Base-by-base conservation (phyloP, 306 rosid genomes). In the Myrica gale region DNA sequence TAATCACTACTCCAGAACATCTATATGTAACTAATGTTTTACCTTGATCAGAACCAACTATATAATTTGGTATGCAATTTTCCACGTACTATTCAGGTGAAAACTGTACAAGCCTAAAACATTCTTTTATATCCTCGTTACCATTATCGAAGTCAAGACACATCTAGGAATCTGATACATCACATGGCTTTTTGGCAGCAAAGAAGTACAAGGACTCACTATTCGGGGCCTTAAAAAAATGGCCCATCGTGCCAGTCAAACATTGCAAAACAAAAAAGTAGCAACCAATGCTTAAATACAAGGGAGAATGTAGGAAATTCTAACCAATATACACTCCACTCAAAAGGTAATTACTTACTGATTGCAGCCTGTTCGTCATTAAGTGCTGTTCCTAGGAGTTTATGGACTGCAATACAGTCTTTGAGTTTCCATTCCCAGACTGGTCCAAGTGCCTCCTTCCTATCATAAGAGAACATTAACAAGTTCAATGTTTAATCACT, bases 381-480 rank as follows among this genome's bases (percentile, higher is more conserved):
- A 74, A 90, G 84, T 58, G 82, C 84, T 0, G 88, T 87, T 81
- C 80, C 91, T 48, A 95, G 92, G 77, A 95, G 93, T 76, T 82
- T 89, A 87, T 89, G 92, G 73, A 95, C 90, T 32, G 90, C 84
- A 72, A 92, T 82, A 78, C 87, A 90, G 74, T 95, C 99, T 79
- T 79, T 84, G 44, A 95, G 96, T 75, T 82, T 88, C 99, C 98
- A 92, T 79, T 87, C 87, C 74, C 72, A 65, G 68, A 88, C 75
- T 19, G 82, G 91, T 83, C 97, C 96, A 23, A 85, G 86, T 62
- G 93, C 89, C 79, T 90, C 99, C 83, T 84, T 88, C 47, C 97
- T 95, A 63, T 53, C 47, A 78, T 21, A 45, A 76, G 17, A 76
- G 55, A 56, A 71, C 58, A 81, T 61, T 51, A 52, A 75, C 68